Conservation (phyloP, 441 rosid genomes). For the Jatropha podagrica region DNA sequence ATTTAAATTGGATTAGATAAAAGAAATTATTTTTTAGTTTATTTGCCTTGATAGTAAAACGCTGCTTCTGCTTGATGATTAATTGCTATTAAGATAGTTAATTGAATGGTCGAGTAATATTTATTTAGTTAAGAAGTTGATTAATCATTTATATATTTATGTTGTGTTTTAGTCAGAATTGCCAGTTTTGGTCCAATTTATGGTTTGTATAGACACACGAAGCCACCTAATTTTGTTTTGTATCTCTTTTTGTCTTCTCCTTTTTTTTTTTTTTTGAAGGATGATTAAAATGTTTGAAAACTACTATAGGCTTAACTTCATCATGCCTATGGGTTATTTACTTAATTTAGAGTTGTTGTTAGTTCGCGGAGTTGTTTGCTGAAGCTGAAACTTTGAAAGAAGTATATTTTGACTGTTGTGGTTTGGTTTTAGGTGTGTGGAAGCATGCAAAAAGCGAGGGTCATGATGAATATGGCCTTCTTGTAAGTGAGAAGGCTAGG, state of each 20-base stretch:
- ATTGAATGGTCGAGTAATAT: neutral
- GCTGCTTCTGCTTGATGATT: no score
- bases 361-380: neutral
- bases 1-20: no score
- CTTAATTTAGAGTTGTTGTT: neutral
- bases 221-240: neutral
- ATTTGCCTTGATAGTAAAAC: no score
- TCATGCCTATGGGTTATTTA: neutral
- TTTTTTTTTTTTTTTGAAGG: neutral
- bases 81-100: neutral
- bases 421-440: conserved; percentile 71
- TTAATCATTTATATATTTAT: neutral
- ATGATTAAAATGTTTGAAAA: neutral
- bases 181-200: neutral
- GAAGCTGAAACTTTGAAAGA: neutral
- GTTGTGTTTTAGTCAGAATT: neutral
- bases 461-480: conserved; percentile 96
- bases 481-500: conserved; percentile 79
- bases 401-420: conserved; percentile 9
- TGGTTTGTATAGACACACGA: neutral
- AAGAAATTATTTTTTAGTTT: no score
- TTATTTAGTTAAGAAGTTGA: neutral
- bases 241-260: no score
- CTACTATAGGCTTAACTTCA: no score
- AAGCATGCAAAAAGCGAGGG: conserved; percentile 88